These are phyloP conservation scores for Leucocoprinus leucothites DNA, from an alignment of 768 basidiomycete genomes.

Conservation along the genomic window DNA sequence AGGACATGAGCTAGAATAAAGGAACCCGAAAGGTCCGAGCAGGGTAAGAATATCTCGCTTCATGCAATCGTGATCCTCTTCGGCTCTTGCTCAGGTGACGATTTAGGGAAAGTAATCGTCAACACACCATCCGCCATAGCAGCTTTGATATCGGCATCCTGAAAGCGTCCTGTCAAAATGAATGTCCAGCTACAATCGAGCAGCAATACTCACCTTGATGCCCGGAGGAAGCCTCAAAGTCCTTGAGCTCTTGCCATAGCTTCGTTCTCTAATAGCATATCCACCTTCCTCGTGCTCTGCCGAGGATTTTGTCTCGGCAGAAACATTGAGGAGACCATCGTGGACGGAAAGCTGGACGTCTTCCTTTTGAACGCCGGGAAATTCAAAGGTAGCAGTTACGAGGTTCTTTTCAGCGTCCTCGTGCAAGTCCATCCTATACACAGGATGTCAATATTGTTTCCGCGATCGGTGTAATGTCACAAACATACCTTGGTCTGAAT, in stretches of 20 bases:
- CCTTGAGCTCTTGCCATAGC: conserved; percentile 24
- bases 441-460: too few relatives aligned
- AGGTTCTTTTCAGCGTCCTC: conserved; percentile 38
- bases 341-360: conserved; percentile 47
- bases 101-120: conserved; percentile 45
- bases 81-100: conserved; percentile 36
- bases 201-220: too few relatives aligned
- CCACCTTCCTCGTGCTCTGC: too few relatives aligned
- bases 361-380: conserved; percentile 47
- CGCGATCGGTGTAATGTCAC: too few relatives aligned
- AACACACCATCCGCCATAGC: conserved; percentile 44
- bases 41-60: too few relatives aligned
- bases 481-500: too few relatives aligned
- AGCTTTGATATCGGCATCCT: conserved; percentile 45
- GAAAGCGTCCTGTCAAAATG: neutral
- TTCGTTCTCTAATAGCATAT: conserved; percentile 30
- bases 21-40: too few relatives aligned
- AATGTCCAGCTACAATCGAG: neutral
- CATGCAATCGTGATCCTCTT: conserved; percentile 37
- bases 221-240: too few relatives aligned
- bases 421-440: conserved; percentile 44
- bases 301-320: conserved; percentile 34
- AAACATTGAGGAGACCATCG: conserved; percentile 41
- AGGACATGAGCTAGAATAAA: too few relatives aligned
- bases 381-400: conserved; percentile 50